Base-by-base conservation (phyloP, 1,139 yeast genomes). In the Blastobotrys indianensis region DNA sequence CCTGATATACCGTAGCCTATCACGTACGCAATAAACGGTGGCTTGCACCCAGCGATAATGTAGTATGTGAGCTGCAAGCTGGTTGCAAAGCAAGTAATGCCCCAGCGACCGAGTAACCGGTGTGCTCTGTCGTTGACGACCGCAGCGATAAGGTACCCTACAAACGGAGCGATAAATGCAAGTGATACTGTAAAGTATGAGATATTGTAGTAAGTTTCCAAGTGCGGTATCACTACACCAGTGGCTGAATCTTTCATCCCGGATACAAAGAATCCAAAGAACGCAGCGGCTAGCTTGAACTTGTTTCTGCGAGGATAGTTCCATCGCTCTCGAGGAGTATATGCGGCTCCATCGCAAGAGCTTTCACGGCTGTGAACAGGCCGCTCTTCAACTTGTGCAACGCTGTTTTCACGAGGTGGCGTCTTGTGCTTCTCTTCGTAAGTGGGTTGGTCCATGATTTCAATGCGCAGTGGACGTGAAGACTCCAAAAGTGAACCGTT, bases 1-100 rank as follows among this genome's bases (percentile, higher is more conserved):
- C 86, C 86, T 2, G 82, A 79, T 51, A 78, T 62, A 59, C 75
- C 76, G 55, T 74, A 79, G 0, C 73, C 82, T 29, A 73, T 57
- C 11, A 76, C 80, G 9, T 75, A 69, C 3, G 74, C 42, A 2
- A 63, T 58, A 42, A 57, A 62, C 1, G 66, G 66, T 53, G 51
- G 79, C 61, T 53, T 70, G 40, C 72, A 70, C 38, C 68, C 56
- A 10, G 73, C 70, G 2, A 74, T 58, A 0, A 69, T 60, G 54
- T 65, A 73, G 68, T 73, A 73, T 4, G 68, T 44, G n/a, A 66
- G 51, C 23, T 72, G 66, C 37, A 63, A 56, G 1, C 55, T 32
- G 12, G 73, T 65, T 0, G 76, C 77, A 9, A 69, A 38, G 0
- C 66, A 59, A 39, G 70, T 50, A 9, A 72, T 66, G 20, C 68